These are phyloP conservation scores for Irpex sp. DNA, from an alignment of 1,284 basidiomycete species.

Conservation along the genomic window DNA sequence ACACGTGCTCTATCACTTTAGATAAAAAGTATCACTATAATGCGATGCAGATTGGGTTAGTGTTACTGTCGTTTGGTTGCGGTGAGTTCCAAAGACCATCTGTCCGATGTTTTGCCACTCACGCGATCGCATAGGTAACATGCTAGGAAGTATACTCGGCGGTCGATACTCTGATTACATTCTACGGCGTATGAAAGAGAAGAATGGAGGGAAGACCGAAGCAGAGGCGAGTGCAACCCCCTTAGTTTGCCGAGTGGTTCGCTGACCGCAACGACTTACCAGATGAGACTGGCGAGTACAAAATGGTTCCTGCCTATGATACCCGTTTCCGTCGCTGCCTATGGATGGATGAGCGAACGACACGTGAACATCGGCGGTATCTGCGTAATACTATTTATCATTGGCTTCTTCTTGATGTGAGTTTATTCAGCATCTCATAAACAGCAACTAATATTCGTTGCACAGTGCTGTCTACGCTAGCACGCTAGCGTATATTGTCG, in stretches of 20 bases:
- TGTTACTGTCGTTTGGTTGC: constrained; percentile 68
- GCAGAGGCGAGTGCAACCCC: constrained; percentile 50
- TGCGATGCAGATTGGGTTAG: constrained; percentile 68
- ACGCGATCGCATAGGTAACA: constrained; percentile 38
- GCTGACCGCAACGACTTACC: not conserved
- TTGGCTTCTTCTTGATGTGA: constrained; percentile 69
- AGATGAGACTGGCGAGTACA: constrained; percentile 66
- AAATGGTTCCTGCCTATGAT: constrained; percentile 48
- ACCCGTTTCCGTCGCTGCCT: constrained; percentile 57
- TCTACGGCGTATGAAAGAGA: constrained; percentile 47
- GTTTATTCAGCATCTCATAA: constrained; percentile 16
- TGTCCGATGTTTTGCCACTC: not conserved
- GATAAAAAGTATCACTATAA: constrained; percentile 60
- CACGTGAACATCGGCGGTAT: constrained; percentile 59
- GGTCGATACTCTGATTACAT: constrained; percentile 74
- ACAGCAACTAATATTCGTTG: not conserved
- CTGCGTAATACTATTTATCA: constrained; percentile 56
- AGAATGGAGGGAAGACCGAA: constrained; percentile 54
- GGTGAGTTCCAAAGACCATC: constrained; percentile 37
- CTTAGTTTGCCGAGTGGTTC: not conserved
- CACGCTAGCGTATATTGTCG: constrained; percentile 71
- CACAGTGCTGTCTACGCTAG: constrained; percentile 33
- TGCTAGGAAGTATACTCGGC: constrained; percentile 68
- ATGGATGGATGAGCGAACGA: constrained; percentile 72
- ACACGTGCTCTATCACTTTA: constrained; percentile 70